phyloP scores from a whole-genome alignment of 345 rosid genomes.

The Erucastrum elatum region DNA sequence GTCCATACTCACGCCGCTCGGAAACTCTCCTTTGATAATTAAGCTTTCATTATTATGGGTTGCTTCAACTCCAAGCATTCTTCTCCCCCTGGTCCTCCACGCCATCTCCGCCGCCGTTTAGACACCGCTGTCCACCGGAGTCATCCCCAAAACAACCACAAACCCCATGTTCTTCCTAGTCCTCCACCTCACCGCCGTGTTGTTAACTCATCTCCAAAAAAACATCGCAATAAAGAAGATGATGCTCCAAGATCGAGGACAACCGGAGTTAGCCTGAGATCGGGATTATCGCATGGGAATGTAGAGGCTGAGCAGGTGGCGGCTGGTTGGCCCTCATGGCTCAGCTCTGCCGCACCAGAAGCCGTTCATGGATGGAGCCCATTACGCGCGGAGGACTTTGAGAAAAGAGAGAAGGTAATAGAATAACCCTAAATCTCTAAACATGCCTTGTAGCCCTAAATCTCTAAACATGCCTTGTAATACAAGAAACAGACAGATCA shows the following conservation, averaged over 20 bases:
- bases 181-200: constrained; percentile 35
- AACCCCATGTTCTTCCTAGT: constrained; percentile 30
- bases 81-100: constrained; percentile 38
- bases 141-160: constrained; percentile 35
- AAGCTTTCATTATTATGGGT: constrained; percentile 56
- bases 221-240: constrained; percentile 39
- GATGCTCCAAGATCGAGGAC: constrained; percentile 37
- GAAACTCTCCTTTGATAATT: constrained; percentile 21
- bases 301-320: constrained; percentile 65
- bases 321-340: constrained; percentile 86
- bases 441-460: constrained; percentile 3
- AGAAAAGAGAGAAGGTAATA: constrained; percentile 82
- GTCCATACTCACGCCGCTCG: constrained; percentile 49
- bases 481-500: constrained; percentile 16
- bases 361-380: constrained; percentile 80
- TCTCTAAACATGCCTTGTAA: constrained; percentile 12
- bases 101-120: constrained; percentile 18
- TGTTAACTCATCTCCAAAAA: constrained; percentile 31
- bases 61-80: constrained; percentile 66
- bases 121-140: constrained; percentile 12
- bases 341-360: constrained; percentile 64
- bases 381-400: constrained; percentile 61
- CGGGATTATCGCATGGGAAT: constrained; percentile 48
- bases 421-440: background rate
- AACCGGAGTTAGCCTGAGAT: constrained; percentile 45